A percentile compares a stretch with the other conserved stretches of the same genome.
Conservation (phyloP, 1,139 yeast genomes). For the Yamadazyma atmosphaerica region DNA sequence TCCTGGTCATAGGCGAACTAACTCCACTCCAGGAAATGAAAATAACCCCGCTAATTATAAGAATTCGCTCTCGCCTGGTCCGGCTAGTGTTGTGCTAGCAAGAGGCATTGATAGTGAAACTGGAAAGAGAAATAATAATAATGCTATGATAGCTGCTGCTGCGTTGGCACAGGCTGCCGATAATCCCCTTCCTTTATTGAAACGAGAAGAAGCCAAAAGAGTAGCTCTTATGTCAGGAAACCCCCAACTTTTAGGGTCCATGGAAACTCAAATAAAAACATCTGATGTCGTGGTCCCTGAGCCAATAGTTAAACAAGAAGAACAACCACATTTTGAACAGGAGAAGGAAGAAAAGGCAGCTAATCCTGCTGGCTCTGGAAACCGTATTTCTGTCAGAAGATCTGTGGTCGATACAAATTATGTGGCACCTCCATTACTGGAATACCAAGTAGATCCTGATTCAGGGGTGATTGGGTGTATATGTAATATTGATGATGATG, state of each 20-base stretch:
- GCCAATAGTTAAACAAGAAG: background rate
- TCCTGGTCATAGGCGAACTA: constrained; percentile 24
- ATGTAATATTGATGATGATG: constrained; percentile 88
- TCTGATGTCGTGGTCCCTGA: background rate
- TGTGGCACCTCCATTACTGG: constrained; percentile 32
- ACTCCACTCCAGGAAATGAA: constrained; percentile 23
- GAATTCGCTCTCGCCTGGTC: constrained; percentile 17
- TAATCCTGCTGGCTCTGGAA: background rate
- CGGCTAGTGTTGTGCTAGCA: constrained; percentile 43
- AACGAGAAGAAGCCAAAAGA: constrained; percentile 9
- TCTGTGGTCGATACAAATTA: constrained; percentile 4
- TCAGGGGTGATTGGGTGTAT: constrained; percentile 87
- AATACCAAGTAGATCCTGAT: constrained; percentile 72
- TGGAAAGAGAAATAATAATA: constrained; percentile 27
- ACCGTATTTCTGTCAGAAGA: background rate
- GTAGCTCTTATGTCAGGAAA: constrained; percentile 1
- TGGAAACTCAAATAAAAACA: too few species aligned
- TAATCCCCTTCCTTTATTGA: constrained; percentile 52
- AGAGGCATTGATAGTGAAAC: constrained; percentile 37
- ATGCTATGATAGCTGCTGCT: constrained; percentile 68
- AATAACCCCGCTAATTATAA: constrained; percentile 4
- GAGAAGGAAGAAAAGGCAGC: background rate
- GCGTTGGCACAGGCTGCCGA: constrained; percentile 74
- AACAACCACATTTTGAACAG: background rate
- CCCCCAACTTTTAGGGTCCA: too few species aligned